Conservation (phyloP, 768 basidiomycete species). For the Pluteus cervinus region DNA sequence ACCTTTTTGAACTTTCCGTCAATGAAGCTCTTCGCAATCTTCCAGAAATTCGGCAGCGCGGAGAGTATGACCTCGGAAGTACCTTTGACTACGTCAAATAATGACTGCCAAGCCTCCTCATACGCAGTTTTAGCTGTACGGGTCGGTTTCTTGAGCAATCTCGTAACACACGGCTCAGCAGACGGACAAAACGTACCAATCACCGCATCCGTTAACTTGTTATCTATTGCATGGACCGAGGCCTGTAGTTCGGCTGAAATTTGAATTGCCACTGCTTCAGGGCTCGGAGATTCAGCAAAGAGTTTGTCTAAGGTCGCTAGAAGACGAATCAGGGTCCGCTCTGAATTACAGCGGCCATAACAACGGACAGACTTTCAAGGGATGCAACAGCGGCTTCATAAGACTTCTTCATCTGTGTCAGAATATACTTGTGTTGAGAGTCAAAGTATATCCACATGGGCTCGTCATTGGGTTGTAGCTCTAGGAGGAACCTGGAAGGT, state of each 20-base stretch:
- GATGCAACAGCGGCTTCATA: conserved; percentile 46
- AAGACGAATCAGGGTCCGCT: neutral
- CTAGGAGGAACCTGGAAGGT: conserved; percentile 76
- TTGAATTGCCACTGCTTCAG: conserved; percentile 33
- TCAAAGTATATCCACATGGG: conserved; percentile 97
- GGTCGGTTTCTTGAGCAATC: neutral
- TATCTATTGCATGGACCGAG: conserved; percentile 55
- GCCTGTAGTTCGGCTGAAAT: conserved; percentile 54
- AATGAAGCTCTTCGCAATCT: conserved; percentile 83
- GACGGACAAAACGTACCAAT: conserved; percentile 40
- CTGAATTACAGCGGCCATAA: neutral
- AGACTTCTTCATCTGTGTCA: conserved; percentile 65
- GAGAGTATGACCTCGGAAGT: conserved; percentile 81
- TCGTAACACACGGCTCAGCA: neutral
- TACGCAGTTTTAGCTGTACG: conserved; percentile 60
- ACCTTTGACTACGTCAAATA: conserved; percentile 74
- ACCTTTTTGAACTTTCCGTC: conserved; percentile 94
- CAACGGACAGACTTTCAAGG: conserved; percentile 42
- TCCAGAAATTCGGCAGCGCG: conserved; percentile 92
- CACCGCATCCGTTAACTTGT: conserved; percentile 53
- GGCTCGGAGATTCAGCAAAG: conserved; percentile 24
- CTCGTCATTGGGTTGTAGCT: conserved; percentile 82
- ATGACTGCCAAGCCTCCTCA: conserved; percentile 77
- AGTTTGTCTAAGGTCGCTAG: conserved; percentile 44
- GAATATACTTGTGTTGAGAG: conserved; percentile 82